Base-by-base conservation (phyloP, 371 early-diverging fungal genomes). In the Phascolomyces articulosus region DNA sequence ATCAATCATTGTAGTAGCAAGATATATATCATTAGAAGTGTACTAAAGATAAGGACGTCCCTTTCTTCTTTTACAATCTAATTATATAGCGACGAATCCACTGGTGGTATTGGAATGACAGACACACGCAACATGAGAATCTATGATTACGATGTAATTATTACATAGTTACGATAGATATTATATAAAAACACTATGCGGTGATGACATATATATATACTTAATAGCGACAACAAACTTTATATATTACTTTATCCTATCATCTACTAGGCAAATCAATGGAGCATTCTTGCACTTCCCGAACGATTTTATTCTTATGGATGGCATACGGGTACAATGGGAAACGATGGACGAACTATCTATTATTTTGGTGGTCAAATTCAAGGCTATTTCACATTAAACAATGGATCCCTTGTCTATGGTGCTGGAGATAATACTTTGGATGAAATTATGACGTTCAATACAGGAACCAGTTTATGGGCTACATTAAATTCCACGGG, bases 331-430 rank as follows among this genome's bases (percentile, higher is more conserved):
- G 68, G 57, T 13, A 48, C 56, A 9, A 51, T 68, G 31, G 48
- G 63, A 3, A 38, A 38, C 16, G 68, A 63, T 24, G 68, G 64
- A 18, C 20, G 47, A 21, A 57, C 64, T 2, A 68, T 68, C 11
- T 64, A 60, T 24, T 68, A 63, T 40, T 34, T 68, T 44, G 68
- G 64, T 23, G 68, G 68, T 51, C 10, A 51, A 51, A 16, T 55
- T 63, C 26, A 48, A 62, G 24, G 61, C 48, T n/a, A 31, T 23
- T 20, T 34, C 55, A 23, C 21, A 23, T 23, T 1, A 54, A 59
- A 18, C 20, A 40, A 27, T 24, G 55, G 29, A 38, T 28, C 23
- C n/a, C 24, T 10, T 16, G 40, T 4, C 2, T 40, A 54, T 16
- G 60, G 60, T 41, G 59, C 58, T 26, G 13, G 16, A 4, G 47